Base-by-base conservation (phyloP, 1,139 yeast species). In the Candida tropicalis region DNA sequence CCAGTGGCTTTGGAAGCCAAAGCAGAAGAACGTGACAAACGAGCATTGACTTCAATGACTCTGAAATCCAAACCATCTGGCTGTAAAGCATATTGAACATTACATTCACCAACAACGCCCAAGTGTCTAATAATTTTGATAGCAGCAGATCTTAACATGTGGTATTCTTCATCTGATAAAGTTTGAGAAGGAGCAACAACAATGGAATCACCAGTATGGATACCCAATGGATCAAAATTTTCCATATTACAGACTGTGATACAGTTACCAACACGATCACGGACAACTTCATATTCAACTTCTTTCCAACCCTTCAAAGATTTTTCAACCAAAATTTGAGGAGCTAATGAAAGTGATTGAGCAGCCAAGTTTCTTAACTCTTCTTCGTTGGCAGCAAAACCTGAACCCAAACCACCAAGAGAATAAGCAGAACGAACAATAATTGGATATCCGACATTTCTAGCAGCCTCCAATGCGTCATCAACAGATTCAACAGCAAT, bases 191-290 rank as follows among this genome's bases (percentile, higher is more conserved):
- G 99, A 44, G 99, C 99, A 60, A 93, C 97, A 43, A 93, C 99
- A 60, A 93, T 93, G 36, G 99, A 93, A 67, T 93, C 99, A 74
- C 99, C 99, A 48, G 99, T 93, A 70, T 93, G 99, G 57, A 95
- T 85, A 57, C 99, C 99, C 59, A 93, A 80, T 37, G 99, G 99
- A 68, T 93, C 99, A 57, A 93, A 93, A 73, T 93, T 93, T 73
- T 93, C 99, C 99, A 93, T 93, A 70, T 93, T 93, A 78, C 99
- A 93, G 41, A 93, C 99, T 38, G 99, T 93, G 62, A 93, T 93
- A 80, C 99, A 93, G 77, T 93, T 93, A 54, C 86, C 97, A 48
- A 86, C 91, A 59, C 95, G 81, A 68, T 93, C 99, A 68, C 99
- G 88, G 46, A 93, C 99, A 54, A 93, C 99, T 73, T 93, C 99